Base-by-base conservation (phyloP, 1,139 yeast species). In the Pichia sp. region DNA sequence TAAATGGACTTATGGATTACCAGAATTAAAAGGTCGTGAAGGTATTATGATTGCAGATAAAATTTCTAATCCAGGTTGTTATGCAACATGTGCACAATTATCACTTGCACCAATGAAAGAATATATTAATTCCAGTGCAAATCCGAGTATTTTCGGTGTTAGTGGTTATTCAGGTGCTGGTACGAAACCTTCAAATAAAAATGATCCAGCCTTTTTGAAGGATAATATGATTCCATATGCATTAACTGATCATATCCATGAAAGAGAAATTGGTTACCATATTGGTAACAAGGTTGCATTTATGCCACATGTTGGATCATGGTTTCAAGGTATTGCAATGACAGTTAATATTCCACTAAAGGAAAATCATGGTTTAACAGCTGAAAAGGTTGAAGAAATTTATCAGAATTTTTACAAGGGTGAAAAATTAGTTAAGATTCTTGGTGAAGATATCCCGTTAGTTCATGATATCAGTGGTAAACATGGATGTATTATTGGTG, bases 91-190 rank as follows among this genome's bases (percentile, higher is more conserved):
- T 51, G 95, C 98, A 7, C 98, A 95, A 74, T 73, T 89, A 48
- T 95, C 96, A 11, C 84, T 95, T 67, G 84, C 95, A 44, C 99
- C 99, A 36, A 74, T 95, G 63, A 69, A 73, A 33, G 81, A 83
- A 41, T 80, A 77, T 66, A 51, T 56, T 29, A 49, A 51, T 33
- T 63, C 71, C 31, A 67, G 71, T 22, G 93, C 95, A 31, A 75
- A 78, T 39, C 98, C 99, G 49, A 75, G 89, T 6, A 76, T 93
- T 25, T 93, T 93, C 68, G 99, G 99, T 67, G 95, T 93, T 42
- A 88, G 96, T 48, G 99, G 99, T 46, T 93, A 93, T 70, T 91
- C 99, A 25, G 99, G 99, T 55, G 99, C 99, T 19, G 99, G 99
- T 59, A 91, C 99, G 50, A 93, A 95, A 72, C 99, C 99, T 53